These are phyloP conservation scores for Candida chauliodis DNA, from an alignment of 805 yeast genomes.

Conservation along the genomic window DNA sequence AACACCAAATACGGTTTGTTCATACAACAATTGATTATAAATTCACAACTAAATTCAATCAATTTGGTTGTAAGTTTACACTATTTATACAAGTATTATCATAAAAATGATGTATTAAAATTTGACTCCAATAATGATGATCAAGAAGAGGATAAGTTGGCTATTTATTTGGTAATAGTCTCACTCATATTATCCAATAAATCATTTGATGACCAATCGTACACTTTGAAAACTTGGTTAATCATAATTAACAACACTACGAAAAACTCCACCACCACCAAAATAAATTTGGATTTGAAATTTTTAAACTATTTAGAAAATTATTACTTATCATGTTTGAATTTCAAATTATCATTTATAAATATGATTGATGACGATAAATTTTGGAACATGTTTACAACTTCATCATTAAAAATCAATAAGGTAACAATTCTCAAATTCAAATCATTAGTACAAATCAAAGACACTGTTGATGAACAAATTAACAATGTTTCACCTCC, in stretches of 20 bases:
- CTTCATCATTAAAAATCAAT: slow-evolving; percentile 10
- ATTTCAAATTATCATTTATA: slow-evolving; percentile 26
- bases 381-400: slow-evolving; percentile 21
- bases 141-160: slow-evolving; percentile 12
- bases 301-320: slow-evolving; percentile 26
- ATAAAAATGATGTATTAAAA: background rate
- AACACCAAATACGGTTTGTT: slow-evolving; percentile 10
- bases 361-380: slow-evolving; percentile 15
- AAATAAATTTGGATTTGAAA: slow-evolving; percentile 18
- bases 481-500: slow-evolving; percentile 6
- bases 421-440: slow-evolving; percentile 9
- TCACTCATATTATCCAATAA: slow-evolving; percentile 36
- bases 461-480: background rate
- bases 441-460: slow-evolving; percentile 10
- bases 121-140: background rate
- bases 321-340: slow-evolving; percentile 22
- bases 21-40: slow-evolving; percentile 7
- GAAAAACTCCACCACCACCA: slow-evolving; percentile 7
- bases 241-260: slow-evolving; percentile 17
- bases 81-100: slow-evolving; percentile 20
- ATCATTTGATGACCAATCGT: slow-evolving; percentile 46
- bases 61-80: slow-evolving; percentile 23
- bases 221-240: slow-evolving; percentile 51
- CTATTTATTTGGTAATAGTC: slow-evolving; percentile 21
- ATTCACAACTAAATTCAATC: slow-evolving; percentile 19